Percentiles rank a stretch among this genome's conserved stretches.
Conservation (phyloP, 768 basidiomycete species). For the Grammothele lineata region DNA sequence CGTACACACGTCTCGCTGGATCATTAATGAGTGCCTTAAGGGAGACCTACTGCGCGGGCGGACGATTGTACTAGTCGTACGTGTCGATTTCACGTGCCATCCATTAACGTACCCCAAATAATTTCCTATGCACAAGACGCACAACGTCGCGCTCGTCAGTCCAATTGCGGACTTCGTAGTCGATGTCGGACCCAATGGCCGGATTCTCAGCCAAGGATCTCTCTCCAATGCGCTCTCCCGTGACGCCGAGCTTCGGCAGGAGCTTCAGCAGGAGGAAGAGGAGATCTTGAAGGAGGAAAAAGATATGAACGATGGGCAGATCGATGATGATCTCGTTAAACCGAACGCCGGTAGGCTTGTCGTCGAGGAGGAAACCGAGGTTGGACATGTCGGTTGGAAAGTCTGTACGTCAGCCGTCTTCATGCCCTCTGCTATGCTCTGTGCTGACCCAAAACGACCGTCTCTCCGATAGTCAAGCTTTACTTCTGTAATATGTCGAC, state of each 20-base stretch:
- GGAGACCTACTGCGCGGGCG: conserved; percentile 40
- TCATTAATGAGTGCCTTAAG: conserved; percentile 42
- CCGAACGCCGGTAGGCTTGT: conserved; percentile 50
- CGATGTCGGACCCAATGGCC: conserved; percentile 47
- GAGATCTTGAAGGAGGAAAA: conserved; percentile 21
- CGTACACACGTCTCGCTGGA: conserved; percentile 44
- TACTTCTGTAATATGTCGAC: not conserved
- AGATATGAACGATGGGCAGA: conserved; percentile 18
- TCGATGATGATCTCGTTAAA: conserved; percentile 16
- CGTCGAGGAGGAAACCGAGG: conserved; percentile 57
- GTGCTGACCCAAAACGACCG: not conserved
- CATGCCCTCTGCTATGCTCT: not conserved
- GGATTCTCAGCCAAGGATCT: conserved; percentile 41
- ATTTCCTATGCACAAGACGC: too few species aligned
- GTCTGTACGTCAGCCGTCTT: conserved; percentile 32
- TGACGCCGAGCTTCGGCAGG: conserved; percentile 28
- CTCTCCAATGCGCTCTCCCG: conserved; percentile 40
- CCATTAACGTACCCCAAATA: too few species aligned
- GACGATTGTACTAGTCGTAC: conserved; percentile 46
- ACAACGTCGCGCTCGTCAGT: conserved; percentile 46
- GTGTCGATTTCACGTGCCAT: not conserved
- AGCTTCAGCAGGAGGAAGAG: conserved; percentile 18
- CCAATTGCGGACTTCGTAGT: conserved; percentile 52
- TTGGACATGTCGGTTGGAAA: conserved; percentile 52
- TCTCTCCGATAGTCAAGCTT: not conserved